These are phyloP conservation scores for Chaetomium tenue DNA, from an alignment of 495 filamentous ascomycete species.

Conservation along the genomic window DNA sequence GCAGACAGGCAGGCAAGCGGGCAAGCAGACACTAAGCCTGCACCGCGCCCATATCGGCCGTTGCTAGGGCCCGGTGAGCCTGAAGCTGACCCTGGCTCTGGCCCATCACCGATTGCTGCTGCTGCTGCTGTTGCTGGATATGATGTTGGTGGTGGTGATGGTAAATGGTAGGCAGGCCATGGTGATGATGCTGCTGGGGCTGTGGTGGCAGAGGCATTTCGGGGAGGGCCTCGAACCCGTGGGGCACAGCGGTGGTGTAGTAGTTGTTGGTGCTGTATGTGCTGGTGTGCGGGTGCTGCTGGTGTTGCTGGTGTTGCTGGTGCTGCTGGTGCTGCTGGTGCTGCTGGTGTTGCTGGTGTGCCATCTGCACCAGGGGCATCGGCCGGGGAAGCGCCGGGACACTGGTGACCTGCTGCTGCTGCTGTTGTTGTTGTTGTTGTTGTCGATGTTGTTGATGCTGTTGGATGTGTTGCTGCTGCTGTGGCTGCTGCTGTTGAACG, in stretches of 20 bases:
- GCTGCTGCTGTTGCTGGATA: background rate
- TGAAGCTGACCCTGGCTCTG: no score
- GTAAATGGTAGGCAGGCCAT: no score
- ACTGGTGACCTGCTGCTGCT: no score
- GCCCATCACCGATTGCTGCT: background rate
- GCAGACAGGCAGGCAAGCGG: no score
- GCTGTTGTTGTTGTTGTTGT: background rate
- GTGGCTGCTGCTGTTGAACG: background rate
- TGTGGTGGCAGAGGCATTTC: background rate
- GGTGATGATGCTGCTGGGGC: slow-evolving; percentile 12
- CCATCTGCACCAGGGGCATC: background rate
- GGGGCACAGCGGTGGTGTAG: no score
- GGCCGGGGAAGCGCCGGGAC: background rate
- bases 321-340: background rate
- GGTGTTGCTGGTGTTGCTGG: background rate
- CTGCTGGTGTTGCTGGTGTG: background rate
- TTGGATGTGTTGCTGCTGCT: slow-evolving; percentile 1
- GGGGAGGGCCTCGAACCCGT: background rate
- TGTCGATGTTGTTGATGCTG: slow-evolving; percentile 6
- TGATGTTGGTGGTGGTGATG: background rate
- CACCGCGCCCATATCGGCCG: no score
- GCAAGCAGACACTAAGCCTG: no score
- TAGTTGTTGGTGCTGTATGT: background rate
- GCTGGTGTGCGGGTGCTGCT: background rate
- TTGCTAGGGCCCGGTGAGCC: no score